Conservation (phyloP, 2,329 filamentous ascomycete genomes). For the Rhynchosporium graminicola region DNA sequence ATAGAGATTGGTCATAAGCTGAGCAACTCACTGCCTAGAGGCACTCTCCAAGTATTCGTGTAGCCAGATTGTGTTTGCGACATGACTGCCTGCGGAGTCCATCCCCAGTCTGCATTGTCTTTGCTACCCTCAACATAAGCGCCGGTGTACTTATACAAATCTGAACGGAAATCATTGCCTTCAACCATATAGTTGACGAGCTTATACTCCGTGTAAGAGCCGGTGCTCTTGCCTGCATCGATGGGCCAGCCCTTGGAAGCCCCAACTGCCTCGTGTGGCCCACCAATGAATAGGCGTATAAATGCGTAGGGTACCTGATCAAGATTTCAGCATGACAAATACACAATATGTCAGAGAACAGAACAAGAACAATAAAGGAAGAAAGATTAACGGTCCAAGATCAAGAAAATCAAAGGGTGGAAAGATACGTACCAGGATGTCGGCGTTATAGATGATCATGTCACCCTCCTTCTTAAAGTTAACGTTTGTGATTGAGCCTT, state of each 20-base stretch:
- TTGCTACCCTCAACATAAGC: too few species aligned
- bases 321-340: not conserved
- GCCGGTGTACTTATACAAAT: too few species aligned
- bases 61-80: too few species aligned
- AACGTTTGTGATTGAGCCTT: conserved; percentile 13
- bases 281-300: conserved; percentile 7
- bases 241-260: conserved; percentile 5
- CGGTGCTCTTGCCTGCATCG: not conserved
- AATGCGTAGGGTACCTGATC: conserved; percentile 4
- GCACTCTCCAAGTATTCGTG: too few species aligned
- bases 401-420: not conserved
- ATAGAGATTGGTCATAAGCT: too few species aligned
- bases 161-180: too few species aligned
- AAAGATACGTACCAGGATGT: conserved; percentile 13
- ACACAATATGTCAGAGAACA: not conserved
- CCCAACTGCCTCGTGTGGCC: conserved; percentile 6
- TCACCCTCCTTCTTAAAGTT: not conserved
- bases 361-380: not conserved
- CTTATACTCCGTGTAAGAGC: not conserved
- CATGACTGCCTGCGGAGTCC: too few species aligned
- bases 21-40: too few species aligned
- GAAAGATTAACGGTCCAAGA: not conserved
- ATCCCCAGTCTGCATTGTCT: too few species aligned
- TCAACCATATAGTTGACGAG: too few species aligned
- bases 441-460: conserved; percentile 11